These are phyloP conservation scores for Cryptosporidium meleagridis DNA, from an alignment of 169 alveolate genomes.

Conservation along the genomic window DNA sequence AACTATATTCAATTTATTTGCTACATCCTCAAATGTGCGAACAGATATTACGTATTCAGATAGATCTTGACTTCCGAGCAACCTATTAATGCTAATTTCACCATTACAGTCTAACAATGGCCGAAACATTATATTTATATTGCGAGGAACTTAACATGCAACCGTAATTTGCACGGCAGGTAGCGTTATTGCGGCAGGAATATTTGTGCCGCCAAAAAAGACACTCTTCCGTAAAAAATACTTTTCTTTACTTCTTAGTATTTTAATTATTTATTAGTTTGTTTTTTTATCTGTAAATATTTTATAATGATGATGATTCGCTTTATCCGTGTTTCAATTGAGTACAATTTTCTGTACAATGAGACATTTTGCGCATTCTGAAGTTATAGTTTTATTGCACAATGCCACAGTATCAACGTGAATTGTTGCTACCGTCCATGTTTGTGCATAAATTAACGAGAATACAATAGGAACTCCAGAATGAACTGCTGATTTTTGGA, in stretches of 20 bases:
- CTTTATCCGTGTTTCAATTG: conserved; percentile 75
- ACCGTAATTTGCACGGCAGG: conserved; percentile 47
- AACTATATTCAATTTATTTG: conserved; percentile 44
- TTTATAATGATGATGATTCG: conserved; percentile 35
- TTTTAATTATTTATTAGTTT: background rate
- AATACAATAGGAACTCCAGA: conserved; percentile 60
- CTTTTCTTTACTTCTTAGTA: background rate
- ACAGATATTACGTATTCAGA: conserved; percentile 62
- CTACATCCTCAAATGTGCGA: conserved; percentile 41
- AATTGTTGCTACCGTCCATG: conserved; percentile 51
- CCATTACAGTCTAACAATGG: conserved; percentile 49
- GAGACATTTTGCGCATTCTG: conserved; percentile 56
- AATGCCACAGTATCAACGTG: conserved; percentile 59
- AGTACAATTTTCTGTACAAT: conserved; percentile 19
- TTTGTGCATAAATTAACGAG: conserved; percentile 44
- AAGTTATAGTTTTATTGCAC: conserved; percentile 28
- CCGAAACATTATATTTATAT: conserved; percentile 18
- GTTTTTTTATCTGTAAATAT: background rate
- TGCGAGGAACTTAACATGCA: conserved; percentile 25
- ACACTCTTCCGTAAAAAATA: conserved; percentile 14
- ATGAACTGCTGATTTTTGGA: conserved; percentile 56
- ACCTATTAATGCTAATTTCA: conserved; percentile 33
- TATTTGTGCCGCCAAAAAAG: conserved; percentile 44
- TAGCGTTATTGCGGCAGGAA: conserved; percentile 51
- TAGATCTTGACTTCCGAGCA: conserved; percentile 69